These are phyloP conservation scores for Xylariomycetidae sp. DNA, from an alignment of 2,329 filamentous ascomycete genomes.

Conservation along the genomic window DNA sequence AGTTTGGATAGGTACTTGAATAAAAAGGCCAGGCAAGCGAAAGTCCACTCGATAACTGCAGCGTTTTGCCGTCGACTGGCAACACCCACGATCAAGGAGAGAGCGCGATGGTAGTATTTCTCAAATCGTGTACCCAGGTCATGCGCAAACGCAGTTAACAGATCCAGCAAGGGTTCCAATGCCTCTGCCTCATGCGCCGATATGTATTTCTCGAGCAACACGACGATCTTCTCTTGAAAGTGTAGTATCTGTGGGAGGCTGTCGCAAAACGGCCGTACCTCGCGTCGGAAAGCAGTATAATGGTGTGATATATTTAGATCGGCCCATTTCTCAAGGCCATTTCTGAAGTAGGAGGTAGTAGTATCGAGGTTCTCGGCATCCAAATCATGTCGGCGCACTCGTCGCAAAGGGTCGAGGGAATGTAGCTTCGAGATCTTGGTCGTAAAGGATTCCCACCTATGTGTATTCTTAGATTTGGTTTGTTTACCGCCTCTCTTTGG, in stretches of 20 bases:
- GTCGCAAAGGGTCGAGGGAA: constrained; percentile 84
- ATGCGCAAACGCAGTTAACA: constrained; percentile 92
- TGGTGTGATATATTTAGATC: constrained; percentile 84
- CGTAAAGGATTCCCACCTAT: constrained; percentile 88
- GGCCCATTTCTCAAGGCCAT: constrained; percentile 79
- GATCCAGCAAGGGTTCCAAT: constrained; percentile 78
- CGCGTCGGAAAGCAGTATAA: constrained; percentile 73
- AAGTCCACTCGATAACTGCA: constrained; percentile 96
- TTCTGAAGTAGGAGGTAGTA: constrained; percentile 81
- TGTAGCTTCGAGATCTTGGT: constrained; percentile 86
- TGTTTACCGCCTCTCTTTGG: constrained; percentile 64
- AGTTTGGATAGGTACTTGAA: constrained; percentile 95
- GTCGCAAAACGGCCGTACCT: constrained; percentile 75
- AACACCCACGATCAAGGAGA: constrained; percentile 71
- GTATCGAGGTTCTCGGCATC: constrained; percentile 72
- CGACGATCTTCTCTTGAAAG: constrained; percentile 82
- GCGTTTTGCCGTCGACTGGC: constrained; percentile 73
- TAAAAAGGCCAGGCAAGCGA: constrained; percentile 86
- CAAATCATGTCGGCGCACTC: constrained; percentile 79
- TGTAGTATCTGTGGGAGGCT: constrained; percentile 89
- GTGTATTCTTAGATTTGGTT: constrained; percentile 73
- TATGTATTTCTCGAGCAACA: constrained; percentile 70
- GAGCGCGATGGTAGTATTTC: constrained; percentile 73
- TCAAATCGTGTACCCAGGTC: constrained; percentile 86
- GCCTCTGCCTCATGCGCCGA: constrained; percentile 72